phyloP scores from a whole-genome alignment of 2,329 filamentous ascomycete genomes.

The Tolypocladium capitatum region DNA sequence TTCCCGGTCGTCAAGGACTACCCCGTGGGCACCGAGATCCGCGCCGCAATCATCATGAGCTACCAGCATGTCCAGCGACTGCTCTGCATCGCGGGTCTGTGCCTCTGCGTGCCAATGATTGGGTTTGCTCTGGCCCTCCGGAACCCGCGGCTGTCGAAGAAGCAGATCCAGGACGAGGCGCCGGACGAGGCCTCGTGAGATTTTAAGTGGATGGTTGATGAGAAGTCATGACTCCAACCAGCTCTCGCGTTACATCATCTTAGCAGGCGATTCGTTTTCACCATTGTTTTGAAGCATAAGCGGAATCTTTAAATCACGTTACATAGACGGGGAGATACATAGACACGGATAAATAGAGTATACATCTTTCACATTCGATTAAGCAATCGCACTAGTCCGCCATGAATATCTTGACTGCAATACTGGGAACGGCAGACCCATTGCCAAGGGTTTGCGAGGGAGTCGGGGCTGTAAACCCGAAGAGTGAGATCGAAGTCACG shows the following conservation, averaged over 20 bases:
- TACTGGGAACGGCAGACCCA: too few relatives aligned
- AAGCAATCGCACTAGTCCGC: not conserved
- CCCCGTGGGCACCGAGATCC: slow-evolving; percentile 29
- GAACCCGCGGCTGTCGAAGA: slow-evolving; percentile 30
- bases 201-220: too few relatives aligned
- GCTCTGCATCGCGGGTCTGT: slow-evolving; percentile 31
- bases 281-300: not conserved
- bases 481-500: too few relatives aligned
- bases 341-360: too few relatives aligned
- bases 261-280: not conserved
- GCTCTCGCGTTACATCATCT: too few relatives aligned
- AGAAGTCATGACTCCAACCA: too few relatives aligned
- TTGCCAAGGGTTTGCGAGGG: not conserved
- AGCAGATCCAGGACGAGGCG: slow-evolving; percentile 12
- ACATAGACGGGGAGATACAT: too few relatives aligned
- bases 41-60: slow-evolving; percentile 27
- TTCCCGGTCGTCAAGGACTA: slow-evolving; percentile 20
- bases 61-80: slow-evolving; percentile 31
- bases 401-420: too few relatives aligned
- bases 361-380: not conserved
- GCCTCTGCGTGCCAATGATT: slow-evolving; percentile 32
- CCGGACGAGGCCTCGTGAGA: not conserved
- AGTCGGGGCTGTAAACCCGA: not conserved
- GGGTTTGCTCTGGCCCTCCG: slow-evolving; percentile 27
- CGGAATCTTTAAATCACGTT: not conserved